Evolutionary conservation across 352 stramenopile genomes (phyloP), one percentile per base, ranked within the genome.

Genomic region (Globisporangium megalacanthum): DNA sequence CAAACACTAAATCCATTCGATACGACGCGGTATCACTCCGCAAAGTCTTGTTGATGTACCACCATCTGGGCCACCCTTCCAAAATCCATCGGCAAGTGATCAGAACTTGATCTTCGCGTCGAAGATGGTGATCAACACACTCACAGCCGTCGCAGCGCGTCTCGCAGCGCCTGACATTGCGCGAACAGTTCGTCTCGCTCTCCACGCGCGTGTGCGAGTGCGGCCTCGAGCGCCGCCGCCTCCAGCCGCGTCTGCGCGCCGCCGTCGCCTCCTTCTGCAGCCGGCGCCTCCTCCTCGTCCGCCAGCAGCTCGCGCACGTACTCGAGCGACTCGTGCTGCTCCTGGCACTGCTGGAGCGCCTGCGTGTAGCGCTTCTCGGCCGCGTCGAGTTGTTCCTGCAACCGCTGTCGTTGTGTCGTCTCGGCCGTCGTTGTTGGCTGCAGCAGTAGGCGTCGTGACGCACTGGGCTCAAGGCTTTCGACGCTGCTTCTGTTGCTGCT

Each of bases 301-400:
- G 61, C 61, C 17, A 88, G 58, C 55, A 84, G 63, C 57, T 88
- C 77, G 45, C 72, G 73, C 52, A 76, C 69, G 49, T 86, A 87
- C 48, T 85, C 77, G 49, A 79, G 75, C 15, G 70, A 78, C 49
- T 88, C 73, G 14, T 72, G 73, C 51, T 87, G 77, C 56, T 86
- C 74, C 55, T 88, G 66, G 56, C 83, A 66, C 55, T 88, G 77
- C n/a, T 75, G 70, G 48, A 92, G 53, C 49, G 86, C 80, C 50
- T 89, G 73, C 46, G 81, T 58, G 62, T 92, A 87, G 20, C 86
- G 56, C 58, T 89, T 88, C 64, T 92, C 81, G 14, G 79, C 67
- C 0, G 75, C 73, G 62, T 91, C 77, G 22, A 89, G 72, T 41
- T 86, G 83, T 36, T 89, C 79, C 33, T 78, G 66, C 33, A 87